These are phyloP conservation scores for Parmelia sp. DNA, from an alignment of 495 filamentous ascomycete genomes.

Conservation along the genomic window DNA sequence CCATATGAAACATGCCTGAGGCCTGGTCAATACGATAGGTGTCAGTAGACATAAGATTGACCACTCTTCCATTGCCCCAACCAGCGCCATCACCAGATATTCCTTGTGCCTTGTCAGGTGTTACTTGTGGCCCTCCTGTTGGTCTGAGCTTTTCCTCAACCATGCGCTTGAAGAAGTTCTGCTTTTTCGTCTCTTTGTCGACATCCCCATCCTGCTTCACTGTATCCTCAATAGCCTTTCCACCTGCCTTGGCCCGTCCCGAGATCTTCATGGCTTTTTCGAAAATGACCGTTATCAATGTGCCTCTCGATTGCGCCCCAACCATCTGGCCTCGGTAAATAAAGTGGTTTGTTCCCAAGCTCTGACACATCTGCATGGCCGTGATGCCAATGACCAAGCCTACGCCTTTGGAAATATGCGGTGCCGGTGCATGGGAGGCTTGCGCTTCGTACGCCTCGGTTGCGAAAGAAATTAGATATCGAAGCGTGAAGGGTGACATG, in stretches of 20 bases:
- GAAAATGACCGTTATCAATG: conserved; percentile 68
- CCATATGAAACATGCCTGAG: conserved; percentile 78
- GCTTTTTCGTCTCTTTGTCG: conserved; percentile 36
- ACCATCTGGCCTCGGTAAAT: conserved; percentile 76
- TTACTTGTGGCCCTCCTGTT: conserved; percentile 32
- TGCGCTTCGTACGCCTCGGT: conserved; percentile 64
- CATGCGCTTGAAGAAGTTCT: conserved; percentile 39
- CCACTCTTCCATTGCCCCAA: conserved; percentile 85
- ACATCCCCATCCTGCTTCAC: conserved; percentile 24
- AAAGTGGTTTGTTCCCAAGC: conserved; percentile 70
- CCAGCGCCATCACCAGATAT: conserved; percentile 63
- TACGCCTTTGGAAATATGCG: conserved; percentile 59
- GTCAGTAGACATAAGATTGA: conserved; percentile 90
- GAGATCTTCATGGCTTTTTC: conserved; percentile 80
- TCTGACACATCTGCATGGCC: conserved; percentile 66
- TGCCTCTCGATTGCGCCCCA: conserved; percentile 68
- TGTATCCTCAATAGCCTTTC: conserved; percentile 41
- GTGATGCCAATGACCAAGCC: conserved; percentile 72
- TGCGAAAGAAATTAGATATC: conserved; percentile 76
- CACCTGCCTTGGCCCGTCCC: conserved; percentile 66
- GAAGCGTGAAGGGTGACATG: conserved; percentile 64
- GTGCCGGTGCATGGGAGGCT: conserved; percentile 40
- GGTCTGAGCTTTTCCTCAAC: conserved; percentile 36
- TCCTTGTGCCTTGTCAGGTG: conserved; percentile 34
- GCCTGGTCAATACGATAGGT: conserved; percentile 85